Evolutionary conservation across 257 asterid species (phyloP), one percentile per base, ranked within the genome.

Genomic region (Nicotiana undulata): DNA sequence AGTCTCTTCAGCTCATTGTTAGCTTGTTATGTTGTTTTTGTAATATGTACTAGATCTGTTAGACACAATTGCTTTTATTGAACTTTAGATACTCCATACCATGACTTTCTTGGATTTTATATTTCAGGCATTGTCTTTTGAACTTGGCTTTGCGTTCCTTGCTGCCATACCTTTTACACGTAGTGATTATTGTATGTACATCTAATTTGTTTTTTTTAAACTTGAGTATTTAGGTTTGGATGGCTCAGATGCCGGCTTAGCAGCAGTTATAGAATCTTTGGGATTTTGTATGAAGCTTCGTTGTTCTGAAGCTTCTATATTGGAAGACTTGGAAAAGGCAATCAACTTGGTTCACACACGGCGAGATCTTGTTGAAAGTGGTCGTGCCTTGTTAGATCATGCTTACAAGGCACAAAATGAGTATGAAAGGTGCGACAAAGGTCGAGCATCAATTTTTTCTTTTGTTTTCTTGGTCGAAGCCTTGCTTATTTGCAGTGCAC

Each of bases 241-340:
- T 83, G 93, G 93, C 82, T 84, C 89, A 82, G 99, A 96, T 90
- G 86, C 95, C 79, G 97, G 98, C 83, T 88, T 96, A 90, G 94
- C 98, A 81, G 90, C 98, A 76, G 97, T 94, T 52, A 86, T 96
- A 32, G 98, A 96, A 87, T 90, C 98, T 75, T 87, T 96, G 97
- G 98, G 93, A 85, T 94, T 94, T 68, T 96, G 99, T 87, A 86
- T 94, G 86, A 96, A 94, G 88, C 97, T 91, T 65, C 93, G 99
- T 63, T 97, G 99, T 77, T 94, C 99, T 16, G 99, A 96, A 89
- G 98, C 98, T 75, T 91, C 92, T 70, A 90, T 92, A 63, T 88
- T 96, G 85, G 99, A 96, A 87, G 99, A 94, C 85, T 88, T 96
- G 87, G 94, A 91, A 63, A 96, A 92, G 87, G 95, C 99, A 74